phyloP scores from a whole-genome alignment of 345 rosid species.

The Orychophragmus violaceus region DNA sequence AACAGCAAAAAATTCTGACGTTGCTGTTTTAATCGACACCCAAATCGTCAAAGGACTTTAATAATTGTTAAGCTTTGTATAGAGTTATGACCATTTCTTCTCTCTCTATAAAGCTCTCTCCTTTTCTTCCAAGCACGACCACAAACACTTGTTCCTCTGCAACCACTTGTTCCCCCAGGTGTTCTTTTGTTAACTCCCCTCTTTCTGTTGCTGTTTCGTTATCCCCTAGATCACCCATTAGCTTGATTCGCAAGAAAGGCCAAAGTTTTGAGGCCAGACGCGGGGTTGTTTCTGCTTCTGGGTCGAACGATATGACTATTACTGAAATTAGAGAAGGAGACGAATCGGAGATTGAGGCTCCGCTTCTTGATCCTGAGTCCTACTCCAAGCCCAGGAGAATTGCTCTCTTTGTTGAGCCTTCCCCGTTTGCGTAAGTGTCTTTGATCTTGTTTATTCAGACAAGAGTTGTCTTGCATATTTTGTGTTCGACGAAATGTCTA shows the following conservation, averaged over 20 bases:
- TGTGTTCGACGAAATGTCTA: constrained; percentile 31
- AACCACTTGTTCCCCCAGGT: constrained; percentile 11
- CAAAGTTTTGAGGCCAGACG: not conserved
- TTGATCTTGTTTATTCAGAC: not conserved
- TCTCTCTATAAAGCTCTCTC: constrained; percentile 50
- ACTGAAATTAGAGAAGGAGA: constrained; percentile 42
- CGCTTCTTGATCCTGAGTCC: constrained; percentile 45
- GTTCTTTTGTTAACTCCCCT: constrained; percentile 9
- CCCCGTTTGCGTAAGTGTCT: constrained; percentile 84
- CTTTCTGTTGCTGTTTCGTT: constrained; percentile 15
- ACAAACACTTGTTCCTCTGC: constrained; percentile 8
- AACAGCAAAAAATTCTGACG: constrained; percentile 3
- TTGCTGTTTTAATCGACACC: constrained; percentile 20
- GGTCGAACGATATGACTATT: constrained; percentile 44
- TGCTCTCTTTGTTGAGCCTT: constrained; percentile 96
- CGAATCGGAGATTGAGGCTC: constrained; percentile 41
- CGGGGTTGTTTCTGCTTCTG: constrained; percentile 16
- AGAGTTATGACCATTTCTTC: no score
- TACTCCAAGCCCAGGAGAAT: constrained; percentile 64
- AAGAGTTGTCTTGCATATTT: not conserved
- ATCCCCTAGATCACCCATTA: constrained; percentile 34
- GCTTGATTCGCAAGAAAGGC: constrained; percentile 17
- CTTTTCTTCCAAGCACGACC: constrained; percentile 15
- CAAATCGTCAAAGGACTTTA: not conserved
- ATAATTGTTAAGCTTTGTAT: not conserved